Percentiles rank a stretch among this genome's conserved stretches.
Conservation (phyloP, 129 eudicot genomes). For the Ambrosia trifida region DNA sequence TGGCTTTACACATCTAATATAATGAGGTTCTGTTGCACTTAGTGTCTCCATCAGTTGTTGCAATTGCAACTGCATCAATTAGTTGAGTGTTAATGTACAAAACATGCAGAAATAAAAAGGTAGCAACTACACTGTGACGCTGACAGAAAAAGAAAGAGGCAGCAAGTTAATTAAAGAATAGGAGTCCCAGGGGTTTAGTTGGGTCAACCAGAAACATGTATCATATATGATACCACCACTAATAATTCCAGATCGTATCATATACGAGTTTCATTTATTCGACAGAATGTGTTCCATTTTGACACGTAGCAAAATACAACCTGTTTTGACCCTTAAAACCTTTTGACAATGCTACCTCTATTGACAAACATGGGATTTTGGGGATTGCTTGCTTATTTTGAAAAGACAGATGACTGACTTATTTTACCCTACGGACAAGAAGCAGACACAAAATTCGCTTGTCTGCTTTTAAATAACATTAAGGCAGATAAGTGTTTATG, state of each 20-base stretch:
- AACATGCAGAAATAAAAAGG: conserved; percentile 11
- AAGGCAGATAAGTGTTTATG: background rate
- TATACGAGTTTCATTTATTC: background rate
- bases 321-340: background rate
- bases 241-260: background rate
- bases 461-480: background rate
- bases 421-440: background rate
- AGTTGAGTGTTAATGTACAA: conserved; percentile 19
- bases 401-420: background rate
- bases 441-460: too few species aligned
- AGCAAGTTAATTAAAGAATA: too few species aligned
- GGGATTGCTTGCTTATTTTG: background rate
- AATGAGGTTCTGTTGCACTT: conserved; percentile 92
- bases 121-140: background rate
- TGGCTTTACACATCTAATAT: conserved; percentile 96
- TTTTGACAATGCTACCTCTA: background rate
- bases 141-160: background rate
- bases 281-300: background rate
- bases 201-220: too few species aligned
- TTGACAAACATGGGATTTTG: background rate
- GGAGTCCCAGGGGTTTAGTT: too few species aligned
- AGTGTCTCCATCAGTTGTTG: conserved; percentile 95
- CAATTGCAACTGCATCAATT: conserved; percentile 73
- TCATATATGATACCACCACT: too few species aligned
- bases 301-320: background rate